Evolutionary conservation across 2,329 filamentous ascomycete genomes (phyloP), one percentile per base, ranked within the genome.

Genomic region (Xylaria sp.): DNA sequence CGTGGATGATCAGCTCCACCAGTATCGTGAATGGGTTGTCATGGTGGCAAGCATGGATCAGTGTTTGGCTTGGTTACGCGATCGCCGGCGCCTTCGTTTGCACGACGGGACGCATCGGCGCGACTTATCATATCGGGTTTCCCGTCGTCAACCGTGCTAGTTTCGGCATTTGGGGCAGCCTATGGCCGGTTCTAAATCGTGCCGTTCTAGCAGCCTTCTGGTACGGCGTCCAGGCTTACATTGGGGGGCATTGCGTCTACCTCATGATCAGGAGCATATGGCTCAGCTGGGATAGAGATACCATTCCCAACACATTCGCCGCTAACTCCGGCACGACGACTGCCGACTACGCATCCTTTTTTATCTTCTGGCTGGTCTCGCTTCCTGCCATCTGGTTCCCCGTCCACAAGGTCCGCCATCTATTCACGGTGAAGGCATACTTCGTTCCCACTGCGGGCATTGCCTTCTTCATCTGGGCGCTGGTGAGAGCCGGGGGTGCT

Each of bases 1-100:
- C 93, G 1, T 97, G 93, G 94, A 97, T 97, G 93, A 96, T 97
- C 71, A 92, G 92, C 0, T 93, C 92, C 1, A 90, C 92, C 46
- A 94, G 94, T 88, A 93, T 97, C 41, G 87, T 91, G 1, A 84
- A 83, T 57, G 93, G 93, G 13, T 84, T 97, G 25, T 93, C 92
- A 8, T 97, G 94, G 94, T 97, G 94, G 94, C 93, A 97, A 82
- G 91, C 92, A 2, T 94, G 92, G 91, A 82, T 94, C n/a, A 94
- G 92, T 77, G 92, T 97, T 52, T 95, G 94, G 91, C 82, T 94
- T 33, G 94, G 94, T 64, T 97, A 97, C 78, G 85, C 89, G 48
- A 90, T 97, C 72, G 89, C 94, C 0, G 93, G 86, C 39, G 83
- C 82, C 77, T 97, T 97, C 80, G 86, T 97, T 72, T 91, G 89